These are phyloP conservation scores for Dentipellis sp. DNA, from an alignment of 768 basidiomycete genomes.

Conservation along the genomic window DNA sequence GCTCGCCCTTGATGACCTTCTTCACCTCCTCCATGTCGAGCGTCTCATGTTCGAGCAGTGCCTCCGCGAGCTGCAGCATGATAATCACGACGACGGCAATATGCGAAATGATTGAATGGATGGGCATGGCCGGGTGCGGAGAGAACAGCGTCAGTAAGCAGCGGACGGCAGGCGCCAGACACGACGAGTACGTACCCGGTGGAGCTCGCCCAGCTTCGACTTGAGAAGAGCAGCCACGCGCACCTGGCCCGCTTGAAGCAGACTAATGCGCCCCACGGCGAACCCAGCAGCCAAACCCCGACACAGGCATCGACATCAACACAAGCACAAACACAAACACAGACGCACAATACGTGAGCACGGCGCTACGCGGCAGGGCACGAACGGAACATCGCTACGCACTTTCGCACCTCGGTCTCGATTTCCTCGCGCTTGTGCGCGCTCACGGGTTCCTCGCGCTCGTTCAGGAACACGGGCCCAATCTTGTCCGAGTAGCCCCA, in stretches of 20 bases:
- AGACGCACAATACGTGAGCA: background rate
- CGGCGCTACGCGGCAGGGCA: conserved; percentile 6
- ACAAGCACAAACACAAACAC: no score
- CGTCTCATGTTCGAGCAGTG: conserved; percentile 93
- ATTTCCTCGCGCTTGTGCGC: conserved; percentile 74
- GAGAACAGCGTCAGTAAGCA: background rate
- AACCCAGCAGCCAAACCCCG: background rate
- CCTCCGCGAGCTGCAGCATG: conserved; percentile 64
- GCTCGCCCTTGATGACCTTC: conserved; percentile 77
- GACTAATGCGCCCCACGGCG: background rate
- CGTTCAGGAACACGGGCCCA: conserved; percentile 77
- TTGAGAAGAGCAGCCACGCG: conserved; percentile 59
- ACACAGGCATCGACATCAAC: no score
- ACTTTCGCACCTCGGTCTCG: conserved; percentile 81
- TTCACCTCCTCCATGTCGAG: conserved; percentile 79
- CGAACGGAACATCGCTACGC: conserved; percentile 23
- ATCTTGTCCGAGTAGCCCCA: conserved; percentile 75
- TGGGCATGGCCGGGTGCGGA: background rate
- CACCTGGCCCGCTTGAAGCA: conserved; percentile 46
- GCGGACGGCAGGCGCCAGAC: background rate
- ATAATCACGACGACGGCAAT: background rate
- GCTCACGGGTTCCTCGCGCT: conserved; percentile 62
- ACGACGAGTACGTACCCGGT: conserved; percentile 40
- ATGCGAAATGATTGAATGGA: background rate
- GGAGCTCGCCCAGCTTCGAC: conserved; percentile 63